Evolutionary conservation across 108 stramenopile species (phyloP), one percentile per base, ranked within the genome.

Genomic region (Aurantiochytrium sp.): DNA sequence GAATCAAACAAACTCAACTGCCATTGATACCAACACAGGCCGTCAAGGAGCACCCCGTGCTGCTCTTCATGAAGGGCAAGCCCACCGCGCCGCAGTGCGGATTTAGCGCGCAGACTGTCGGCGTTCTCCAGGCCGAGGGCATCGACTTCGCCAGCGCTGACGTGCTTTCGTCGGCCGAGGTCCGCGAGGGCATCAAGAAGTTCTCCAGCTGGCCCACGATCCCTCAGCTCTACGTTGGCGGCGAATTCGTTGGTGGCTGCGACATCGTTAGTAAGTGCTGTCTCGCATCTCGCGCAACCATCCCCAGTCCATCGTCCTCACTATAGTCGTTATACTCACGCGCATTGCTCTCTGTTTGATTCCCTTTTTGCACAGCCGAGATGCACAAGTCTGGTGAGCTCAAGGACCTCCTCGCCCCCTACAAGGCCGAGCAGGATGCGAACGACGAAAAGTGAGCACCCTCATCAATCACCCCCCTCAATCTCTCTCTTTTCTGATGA

Each of bases 51-150:
- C 53, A 90, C 71, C 21, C 4, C n/a, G 91, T 99, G 60, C 97
- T 99, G 97, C 94, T 99, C n/a, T 99, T 98, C 95, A 99, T 99
- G 99, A 99, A 99, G 92, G 99, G 99, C 57, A 98, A 96, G 43
- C 98, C 98, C 19, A 51, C 91, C 45, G 93, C 94, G 91, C 99
- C 99, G 19, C 95, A 95, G 95, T 99, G 99, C 91, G 99, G 99
- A 44, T 99, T 99, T 93, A 96, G 96, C 45, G 94, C 95, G 60
- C 95, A 94, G 45, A 96, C 96, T 4, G 96, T 98, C 4, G 90
- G 95, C 88, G 95, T 97, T 42, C 93, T 99, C 21, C 93, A 98
- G 93, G 91, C 90, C 25, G 88, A 94, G 58, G 98, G 97, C 4
- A 96, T 96, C 21, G 96, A 97, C 88, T 99, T 99, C 95, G 90